phyloP scores from a whole-genome alignment of 257 asterid genomes.

The Eustoma russellianum region DNA sequence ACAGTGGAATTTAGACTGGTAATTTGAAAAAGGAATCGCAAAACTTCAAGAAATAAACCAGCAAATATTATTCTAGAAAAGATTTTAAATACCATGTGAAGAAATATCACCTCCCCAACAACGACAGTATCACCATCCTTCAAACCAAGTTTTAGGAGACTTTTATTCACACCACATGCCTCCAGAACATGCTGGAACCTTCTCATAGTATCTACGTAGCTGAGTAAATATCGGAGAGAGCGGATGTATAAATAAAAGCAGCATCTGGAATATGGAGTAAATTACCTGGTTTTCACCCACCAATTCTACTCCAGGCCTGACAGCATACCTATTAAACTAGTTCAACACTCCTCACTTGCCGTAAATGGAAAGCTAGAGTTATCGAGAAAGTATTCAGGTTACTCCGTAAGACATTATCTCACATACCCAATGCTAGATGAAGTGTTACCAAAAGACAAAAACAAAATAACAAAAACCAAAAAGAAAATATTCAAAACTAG shows the following conservation, averaged over 20 bases:
- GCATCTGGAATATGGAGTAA: not conserved
- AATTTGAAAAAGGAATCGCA: too few relatives aligned
- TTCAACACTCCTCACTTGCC: too few relatives aligned
- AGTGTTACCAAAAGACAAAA: too few relatives aligned
- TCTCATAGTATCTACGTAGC: slow-evolving; percentile 73
- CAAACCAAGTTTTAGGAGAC: slow-evolving; percentile 74
- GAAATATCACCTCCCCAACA: slow-evolving; percentile 67
- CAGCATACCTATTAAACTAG: too few relatives aligned
- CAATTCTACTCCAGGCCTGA: too few relatives aligned
- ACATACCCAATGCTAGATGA: too few relatives aligned
- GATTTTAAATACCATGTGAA: not conserved
- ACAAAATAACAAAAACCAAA: too few relatives aligned
- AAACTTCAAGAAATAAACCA: not conserved
- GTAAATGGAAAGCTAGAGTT: too few relatives aligned
- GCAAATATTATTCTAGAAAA: not conserved
- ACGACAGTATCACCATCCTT: slow-evolving; percentile 89
- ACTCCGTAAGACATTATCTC: too few relatives aligned
- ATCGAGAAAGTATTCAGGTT: too few relatives aligned
- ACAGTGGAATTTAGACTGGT: too few relatives aligned
- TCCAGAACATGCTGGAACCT: slow-evolving; percentile 91
- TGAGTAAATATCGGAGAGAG: slow-evolving; percentile 24
- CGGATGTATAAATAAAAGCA: not conserved
- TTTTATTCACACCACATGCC: slow-evolving; percentile 85
- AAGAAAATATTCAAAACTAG: too few relatives aligned
- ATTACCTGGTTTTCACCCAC: not conserved